Percentiles rank a stretch among this genome's conserved stretches.
phyloP scores from a whole-genome alignment of 1,284 basidiomycete species.

The Phylloboletellus chloephorus region DNA sequence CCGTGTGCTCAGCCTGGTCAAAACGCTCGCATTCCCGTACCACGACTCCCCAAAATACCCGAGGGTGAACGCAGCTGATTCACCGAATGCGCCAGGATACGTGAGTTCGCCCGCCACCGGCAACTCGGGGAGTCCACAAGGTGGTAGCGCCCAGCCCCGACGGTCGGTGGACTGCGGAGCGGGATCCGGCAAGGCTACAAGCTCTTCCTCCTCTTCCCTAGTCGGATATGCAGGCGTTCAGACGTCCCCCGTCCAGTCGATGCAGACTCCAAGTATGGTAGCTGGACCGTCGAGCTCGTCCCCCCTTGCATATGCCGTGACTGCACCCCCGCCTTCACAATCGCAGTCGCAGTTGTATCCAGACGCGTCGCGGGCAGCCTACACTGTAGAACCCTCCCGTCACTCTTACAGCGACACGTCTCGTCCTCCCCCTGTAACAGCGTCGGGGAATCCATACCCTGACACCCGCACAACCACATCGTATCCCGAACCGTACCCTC shows the following conservation, averaged over 20 bases:
- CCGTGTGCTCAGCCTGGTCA: slow-evolving; percentile 57
- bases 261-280: slow-evolving; percentile 18
- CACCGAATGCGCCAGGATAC: slow-evolving; percentile 36
- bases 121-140: slow-evolving; percentile 32
- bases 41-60: slow-evolving; percentile 58
- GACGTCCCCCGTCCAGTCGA: slow-evolving; percentile 21
- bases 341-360: slow-evolving; percentile 27
- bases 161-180: slow-evolving; percentile 26
- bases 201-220: slow-evolving; percentile 25
- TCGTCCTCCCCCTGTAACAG: slow-evolving; percentile 16
- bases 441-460: slow-evolving; percentile 28
- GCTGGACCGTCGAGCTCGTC: slow-evolving; percentile 22
- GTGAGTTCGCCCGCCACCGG: slow-evolving; percentile 34
- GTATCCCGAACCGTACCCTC: slow-evolving; percentile 24
- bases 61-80: slow-evolving; percentile 41
- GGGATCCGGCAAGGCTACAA: slow-evolving; percentile 15
- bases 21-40: slow-evolving; percentile 73
- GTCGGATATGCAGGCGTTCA: slow-evolving; percentile 25
- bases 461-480: slow-evolving; percentile 21
- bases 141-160: slow-evolving; percentile 19
- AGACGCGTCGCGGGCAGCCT: slow-evolving; percentile 21
- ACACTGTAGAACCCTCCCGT: slow-evolving; percentile 21
- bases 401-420: slow-evolving; percentile 22
- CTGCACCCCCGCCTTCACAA: slow-evolving; percentile 22
- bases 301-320: slow-evolving; percentile 21